Evolutionary conservation across 2,329 filamentous ascomycete genomes (phyloP).

Genomic region (Calonectria henricotiae): DNA sequence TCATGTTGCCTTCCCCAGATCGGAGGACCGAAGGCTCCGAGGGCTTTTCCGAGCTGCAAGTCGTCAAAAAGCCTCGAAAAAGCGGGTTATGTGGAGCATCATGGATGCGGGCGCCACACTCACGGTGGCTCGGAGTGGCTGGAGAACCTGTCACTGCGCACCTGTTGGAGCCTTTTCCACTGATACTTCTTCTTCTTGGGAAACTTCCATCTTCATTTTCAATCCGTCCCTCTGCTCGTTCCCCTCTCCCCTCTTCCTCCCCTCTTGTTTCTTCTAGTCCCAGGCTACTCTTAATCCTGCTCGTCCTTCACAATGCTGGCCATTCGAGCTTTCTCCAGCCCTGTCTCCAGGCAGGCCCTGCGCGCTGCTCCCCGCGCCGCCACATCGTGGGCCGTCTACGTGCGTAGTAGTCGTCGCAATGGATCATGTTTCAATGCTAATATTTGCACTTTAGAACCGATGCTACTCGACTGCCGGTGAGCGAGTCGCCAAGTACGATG

Average conservation of each 20-base stretch:
- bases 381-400: constrained; percentile 59
- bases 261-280: constrained; percentile 46
- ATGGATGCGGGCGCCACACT: constrained; percentile 45
- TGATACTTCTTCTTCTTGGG: constrained; percentile 37
- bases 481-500: constrained; percentile 93
- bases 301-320: constrained; percentile 81
- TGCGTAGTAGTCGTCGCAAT: constrained; percentile 50
- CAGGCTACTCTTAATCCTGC: constrained; percentile 39
- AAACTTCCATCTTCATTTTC: constrained; percentile 42
- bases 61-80: constrained; percentile 51
- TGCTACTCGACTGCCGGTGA: constrained; percentile 78
- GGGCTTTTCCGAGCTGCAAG: constrained; percentile 44
- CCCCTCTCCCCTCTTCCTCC: constrained; percentile 46
- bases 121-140: constrained; percentile 46
- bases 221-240: constrained; percentile 37
- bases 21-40: constrained; percentile 55
- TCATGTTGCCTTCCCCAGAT: constrained; percentile 11
- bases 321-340: constrained; percentile 83
- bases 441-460: constrained; percentile 63
- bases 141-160: constrained; percentile 47
- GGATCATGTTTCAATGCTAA: constrained; percentile 44
- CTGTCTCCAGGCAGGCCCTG: constrained; percentile 84
- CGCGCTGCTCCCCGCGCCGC: constrained; percentile 76
- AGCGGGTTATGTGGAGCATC: constrained; percentile 43
- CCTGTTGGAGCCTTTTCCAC: constrained; percentile 47